Evolutionary conservation across 176 grass and related monocot genomes (phyloP), one percentile per base, ranked within the genome.

Genomic region (Thalia dealbata): DNA sequence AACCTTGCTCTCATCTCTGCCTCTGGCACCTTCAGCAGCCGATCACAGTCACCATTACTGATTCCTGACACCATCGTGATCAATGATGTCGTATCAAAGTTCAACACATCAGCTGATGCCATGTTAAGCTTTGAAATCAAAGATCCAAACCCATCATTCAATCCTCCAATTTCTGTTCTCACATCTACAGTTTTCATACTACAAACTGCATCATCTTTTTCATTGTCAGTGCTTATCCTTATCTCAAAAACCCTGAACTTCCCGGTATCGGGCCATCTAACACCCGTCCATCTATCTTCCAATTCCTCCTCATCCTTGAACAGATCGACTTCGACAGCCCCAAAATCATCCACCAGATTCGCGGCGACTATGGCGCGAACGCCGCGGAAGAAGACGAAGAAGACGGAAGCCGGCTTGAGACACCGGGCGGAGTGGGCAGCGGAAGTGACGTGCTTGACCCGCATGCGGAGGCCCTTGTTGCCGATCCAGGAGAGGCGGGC

Each of bases 1-100:
- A 91, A 96, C 61, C 78, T 96, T 64, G 79, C 85, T 69, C 78
- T 82, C 51, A 70, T 88, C 73, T 82, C 81, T 1, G n/a, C 78
- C 64, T 85, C 78, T 0, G 91, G 66, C 1, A 16, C 66, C 48
- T 79, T 76, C 81, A 91, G 82, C 70, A 88, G 55, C 78, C 44
- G 78, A 54, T 73, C 74, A 16, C 80, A 86, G 24, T 86, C 78
- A 0, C 91, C 83, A 16, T 96, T 91, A 84, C 88, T 88, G 69
- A 96, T 96, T 7, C 88, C 91, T 21, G 91, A 96, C 22, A 88
- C 85, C 38, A 88, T 73, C 0, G 88, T 88, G 71, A 96, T 75
- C 50, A 96, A 77, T 7, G 85, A 88, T 0, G 91, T 96, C 0
- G 86, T 96, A 81, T 96, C 88, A 70, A 96, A 86, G 81, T 96